Base-by-base conservation (phyloP, 176 grass and related monocot species). In the Hyparrhenia diplandra region DNA sequence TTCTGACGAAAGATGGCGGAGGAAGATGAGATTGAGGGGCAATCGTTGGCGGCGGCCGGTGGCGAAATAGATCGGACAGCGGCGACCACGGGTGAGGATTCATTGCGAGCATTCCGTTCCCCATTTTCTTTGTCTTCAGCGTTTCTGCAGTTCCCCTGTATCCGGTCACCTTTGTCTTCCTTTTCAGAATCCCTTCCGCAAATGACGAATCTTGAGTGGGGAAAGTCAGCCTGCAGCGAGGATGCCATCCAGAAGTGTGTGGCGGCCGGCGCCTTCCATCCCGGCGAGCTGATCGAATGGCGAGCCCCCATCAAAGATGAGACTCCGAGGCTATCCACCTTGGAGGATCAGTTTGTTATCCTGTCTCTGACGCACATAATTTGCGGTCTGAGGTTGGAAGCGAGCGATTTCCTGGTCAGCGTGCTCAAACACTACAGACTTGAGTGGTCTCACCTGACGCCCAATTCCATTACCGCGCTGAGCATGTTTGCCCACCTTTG, bases 381-480 rank as follows among this genome's bases (percentile, higher is more conserved):
- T 29, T 73, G 45, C 17, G 71, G 71, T 27, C 45, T 73, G 45
- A 73, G 71, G 71, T 5, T 52, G 45, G 71, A 73, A 13, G 71
- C 45, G 16, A 73, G 71, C 71, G 71, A 73, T 32, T 73, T 73
- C 28, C 71, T 73, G 45, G 17, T 73, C 17, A 51, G 71, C 9
- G 71, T 52, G 71, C 71, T 73, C 28, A 5, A 1, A 3, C 45
- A 73, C 45, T 73, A 73, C 45, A 47, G 17, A 5, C 10, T 73
- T 11, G 71, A 73, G 71, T 73, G 71, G 71, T 52, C 42, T 34
- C 71, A 73, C 45, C 71, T 73, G 9, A 73, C 71, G 16, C 71
- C 71, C 28, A 52, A 73, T 9, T 73, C 71, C 8, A 34, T 73
- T 20, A 73, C 71, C 10, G 71, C 18, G 17, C 71, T 73, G 4